phyloP scores from a whole-genome alignment of 2,329 filamentous ascomycete species.

The Paracorniculantispora psalliotae region DNA sequence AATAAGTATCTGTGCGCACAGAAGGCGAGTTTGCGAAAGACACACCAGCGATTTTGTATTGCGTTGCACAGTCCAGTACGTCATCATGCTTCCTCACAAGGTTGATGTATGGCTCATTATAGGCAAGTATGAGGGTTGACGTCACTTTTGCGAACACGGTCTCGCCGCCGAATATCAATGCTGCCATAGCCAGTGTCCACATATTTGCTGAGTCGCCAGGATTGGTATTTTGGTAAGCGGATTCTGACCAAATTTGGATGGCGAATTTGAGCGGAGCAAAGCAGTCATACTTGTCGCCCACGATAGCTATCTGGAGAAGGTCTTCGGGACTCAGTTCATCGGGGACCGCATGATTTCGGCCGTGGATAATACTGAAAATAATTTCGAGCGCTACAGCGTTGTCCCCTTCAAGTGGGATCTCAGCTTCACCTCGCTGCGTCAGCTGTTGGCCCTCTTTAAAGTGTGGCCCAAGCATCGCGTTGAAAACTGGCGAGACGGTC shows the following conservation, averaged over 20 bases:
- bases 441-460: conserved; percentile 20
- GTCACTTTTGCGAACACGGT: too few relatives aligned
- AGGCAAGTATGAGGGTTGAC: too few relatives aligned
- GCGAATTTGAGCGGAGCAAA: conserved; percentile 1
- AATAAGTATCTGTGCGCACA: too few relatives aligned
- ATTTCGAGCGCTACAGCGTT: conserved; percentile 25
- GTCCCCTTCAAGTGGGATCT: conserved; percentile 27
- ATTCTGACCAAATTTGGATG: background rate
- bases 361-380: conserved; percentile 28
- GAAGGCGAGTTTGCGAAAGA: too few relatives aligned
- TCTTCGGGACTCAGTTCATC: conserved; percentile 19
- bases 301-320: conserved; percentile 23
- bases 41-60: too few relatives aligned
- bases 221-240: too few relatives aligned
- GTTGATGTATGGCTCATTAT: too few relatives aligned
- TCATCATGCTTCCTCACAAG: too few relatives aligned
- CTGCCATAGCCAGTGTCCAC: too few relatives aligned
- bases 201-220: too few relatives aligned
- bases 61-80: too few relatives aligned
- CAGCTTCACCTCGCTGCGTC: conserved; percentile 11
- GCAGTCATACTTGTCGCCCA: conserved; percentile 25
- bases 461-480: conserved; percentile 20
- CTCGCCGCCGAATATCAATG: too few relatives aligned
- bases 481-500: conserved; percentile 23
- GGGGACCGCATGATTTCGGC: conserved; percentile 22